Percentiles rank a stretch among this genome's conserved stretches.
Evolutionary conservation across 495 filamentous ascomycete genomes (phyloP).

Genomic region (Chlorociboria aeruginascens): DNA sequence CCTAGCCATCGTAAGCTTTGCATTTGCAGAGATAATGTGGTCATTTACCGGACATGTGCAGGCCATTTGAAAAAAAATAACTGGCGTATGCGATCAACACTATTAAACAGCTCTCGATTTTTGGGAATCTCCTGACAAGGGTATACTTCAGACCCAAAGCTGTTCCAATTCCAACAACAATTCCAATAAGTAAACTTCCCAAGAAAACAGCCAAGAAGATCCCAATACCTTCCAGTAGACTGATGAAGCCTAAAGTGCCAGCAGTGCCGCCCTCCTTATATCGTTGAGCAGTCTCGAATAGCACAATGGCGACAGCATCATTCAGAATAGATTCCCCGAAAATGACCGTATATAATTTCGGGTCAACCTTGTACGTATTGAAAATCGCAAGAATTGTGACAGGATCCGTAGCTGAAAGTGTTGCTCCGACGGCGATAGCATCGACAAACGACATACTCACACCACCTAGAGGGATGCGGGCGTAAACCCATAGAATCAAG

Average conservation of each 20-base stretch:
- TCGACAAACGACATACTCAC: conserved; percentile 68
- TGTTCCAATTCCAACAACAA: conserved; percentile 74
- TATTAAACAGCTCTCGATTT: conserved; percentile 92
- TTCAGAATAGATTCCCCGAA: conserved; percentile 98
- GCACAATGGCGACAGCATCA: conserved; percentile 94
- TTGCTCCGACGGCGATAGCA: conserved; percentile 90
- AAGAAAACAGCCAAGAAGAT: conserved; percentile 95
- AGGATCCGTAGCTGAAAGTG: conserved; percentile 90
- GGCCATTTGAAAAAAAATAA: conserved; percentile 93
- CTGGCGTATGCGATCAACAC: conserved; percentile 89
- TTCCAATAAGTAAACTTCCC: conserved; percentile 79
- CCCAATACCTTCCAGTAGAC: conserved; percentile 80
- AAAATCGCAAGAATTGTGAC: conserved; percentile 98
- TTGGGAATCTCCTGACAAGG: conserved; percentile 78
- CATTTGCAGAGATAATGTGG: not conserved
- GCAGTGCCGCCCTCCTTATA: conserved; percentile 49
- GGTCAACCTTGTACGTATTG: conserved; percentile 98
- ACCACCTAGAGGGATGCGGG: conserved; percentile 71
- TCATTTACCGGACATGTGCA: conserved; percentile 80
- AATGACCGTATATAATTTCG: conserved; percentile 94
- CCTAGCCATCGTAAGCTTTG: conserved; percentile 38
- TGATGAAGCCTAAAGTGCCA: conserved; percentile 54
- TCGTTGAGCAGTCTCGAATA: conserved; percentile 93
- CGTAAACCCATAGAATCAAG: conserved; percentile 77
- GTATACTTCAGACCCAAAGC: conserved; percentile 89